These are phyloP conservation scores for Protomyces inouyei DNA, from an alignment of 1,139 yeast species.

Conservation along the genomic window DNA sequence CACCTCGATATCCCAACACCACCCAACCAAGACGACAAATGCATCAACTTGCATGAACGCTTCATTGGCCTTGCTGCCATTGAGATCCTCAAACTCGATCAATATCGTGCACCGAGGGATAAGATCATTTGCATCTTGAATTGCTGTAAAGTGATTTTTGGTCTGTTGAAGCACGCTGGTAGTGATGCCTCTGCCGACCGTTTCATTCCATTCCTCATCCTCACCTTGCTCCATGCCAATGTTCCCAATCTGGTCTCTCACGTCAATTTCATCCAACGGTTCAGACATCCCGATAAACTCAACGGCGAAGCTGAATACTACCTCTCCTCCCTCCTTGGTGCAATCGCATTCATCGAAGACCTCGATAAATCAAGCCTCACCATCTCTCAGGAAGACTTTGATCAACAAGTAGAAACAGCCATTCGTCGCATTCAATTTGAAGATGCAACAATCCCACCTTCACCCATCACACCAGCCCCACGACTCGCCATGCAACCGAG, in stretches of 20 bases:
- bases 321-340: conserved; percentile 70
- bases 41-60: conserved; percentile 39
- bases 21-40: not conserved
- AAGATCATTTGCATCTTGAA: conserved; percentile 86
- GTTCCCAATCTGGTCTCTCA: conserved; percentile 65
- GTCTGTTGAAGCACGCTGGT: conserved; percentile 63
- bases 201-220: conserved; percentile 79
- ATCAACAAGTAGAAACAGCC: conserved; percentile 36
- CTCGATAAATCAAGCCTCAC: conserved; percentile 57
- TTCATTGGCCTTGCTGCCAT: conserved; percentile 64
- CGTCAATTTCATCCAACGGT: conserved; percentile 57
- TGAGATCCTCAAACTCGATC: conserved; percentile 66
- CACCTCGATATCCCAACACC: conserved; percentile 60
- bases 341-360: conserved; percentile 66
- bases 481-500: conserved; percentile 37
- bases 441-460: conserved; percentile 11
- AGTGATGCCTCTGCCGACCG: conserved; percentile 85
- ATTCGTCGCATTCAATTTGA: conserved; percentile 26
- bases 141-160: conserved; percentile 87
- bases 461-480: conserved; percentile 32
- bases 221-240: conserved; percentile 66
- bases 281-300: conserved; percentile 67
- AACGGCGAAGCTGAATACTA: conserved; percentile 88
- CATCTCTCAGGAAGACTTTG: conserved; percentile 58
- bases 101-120: conserved; percentile 88